Base-by-base conservation (phyloP, 2,329 filamentous ascomycete genomes). In the Scopulariopsis brevicaulis region DNA sequence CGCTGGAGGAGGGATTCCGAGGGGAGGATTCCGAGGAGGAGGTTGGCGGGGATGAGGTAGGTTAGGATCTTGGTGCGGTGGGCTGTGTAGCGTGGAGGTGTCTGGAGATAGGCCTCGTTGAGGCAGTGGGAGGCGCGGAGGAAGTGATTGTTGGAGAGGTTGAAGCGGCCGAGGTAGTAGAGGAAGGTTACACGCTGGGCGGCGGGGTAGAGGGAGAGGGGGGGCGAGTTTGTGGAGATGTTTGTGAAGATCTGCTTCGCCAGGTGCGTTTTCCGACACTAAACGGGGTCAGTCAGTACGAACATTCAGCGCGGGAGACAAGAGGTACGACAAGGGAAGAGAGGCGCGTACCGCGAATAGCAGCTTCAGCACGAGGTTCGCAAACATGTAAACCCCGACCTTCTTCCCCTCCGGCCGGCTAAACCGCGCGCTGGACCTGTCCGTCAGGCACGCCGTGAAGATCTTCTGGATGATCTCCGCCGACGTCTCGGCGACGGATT, bases 161-260 rank as follows among this genome's bases (percentile, higher is more conserved):
- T 84, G 72, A 93, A 96, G 59, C 91, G 86, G 20, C 93, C 93
- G 6, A 97, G 85, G 68, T 96, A 96, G 74, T 96, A 96, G 15
- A 97, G 84, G 65, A 92, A 97, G 3, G 91, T 96, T 55, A 96
- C 90, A 54, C 91, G 84, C 68, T 97, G 89, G 6, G 87, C 82
- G 24, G 89, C 90, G 2, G 92, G 90, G 66, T 95, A 97, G 56
- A 89, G 81, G 1, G 82, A 79, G 14, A 97, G 74, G 0, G 90
- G 89, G 1, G 91, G 91, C 0, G 89, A 92, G 63, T 89, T 87
- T 59, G 88, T 85, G 55, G 85, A 86, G 62, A 96, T 93, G 67
- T 94, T 95, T 63, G 85, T 86, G 68, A 96, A 94, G 65, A 96
- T 89, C 69, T 93, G 90, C 63, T 89, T 88, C 18, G 90, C 91